Evolutionary conservation across 306 rosid genomes (phyloP).

Genomic region (Dryas alaskensis): DNA sequence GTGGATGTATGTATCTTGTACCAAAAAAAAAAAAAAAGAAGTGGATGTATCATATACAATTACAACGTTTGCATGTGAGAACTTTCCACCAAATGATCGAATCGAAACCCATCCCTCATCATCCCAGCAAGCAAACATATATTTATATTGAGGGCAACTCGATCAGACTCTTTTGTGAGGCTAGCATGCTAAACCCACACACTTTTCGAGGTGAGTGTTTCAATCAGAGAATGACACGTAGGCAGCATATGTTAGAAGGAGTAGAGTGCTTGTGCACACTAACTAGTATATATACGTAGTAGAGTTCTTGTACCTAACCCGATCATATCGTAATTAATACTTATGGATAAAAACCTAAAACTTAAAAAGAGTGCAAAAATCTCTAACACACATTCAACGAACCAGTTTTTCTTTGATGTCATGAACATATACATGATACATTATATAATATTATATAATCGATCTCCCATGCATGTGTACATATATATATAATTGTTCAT

Average conservation of each 20-base stretch:
- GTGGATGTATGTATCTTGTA: too few species aligned
- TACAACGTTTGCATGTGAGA: too few species aligned
- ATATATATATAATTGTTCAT: background rate
- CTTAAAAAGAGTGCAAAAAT: slow-evolving; percentile 1
- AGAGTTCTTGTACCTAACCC: too few species aligned
- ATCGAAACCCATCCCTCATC: slow-evolving; percentile 1
- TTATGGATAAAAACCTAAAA: background rate
- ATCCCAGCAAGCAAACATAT: background rate
- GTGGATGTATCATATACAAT: too few species aligned
- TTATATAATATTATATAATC: background rate
- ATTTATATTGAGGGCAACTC: background rate
- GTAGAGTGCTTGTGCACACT: background rate
- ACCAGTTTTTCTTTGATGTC: background rate
- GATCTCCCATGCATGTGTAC: background rate
- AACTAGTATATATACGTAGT: too few species aligned
- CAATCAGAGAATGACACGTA: background rate
- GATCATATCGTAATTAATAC: background rate
- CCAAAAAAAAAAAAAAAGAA: too few species aligned
- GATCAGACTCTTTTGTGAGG: background rate
- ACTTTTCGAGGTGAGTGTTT: background rate
- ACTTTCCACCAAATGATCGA: background rate
- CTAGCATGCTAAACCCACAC: background rate
- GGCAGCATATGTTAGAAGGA: background rate
- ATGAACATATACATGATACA: background rate
- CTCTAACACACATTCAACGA: slow-evolving; percentile 1